Evolutionary conservation across 2,329 filamentous ascomycete genomes (phyloP).

Genomic region (Colletotrichum tropicicola): DNA sequence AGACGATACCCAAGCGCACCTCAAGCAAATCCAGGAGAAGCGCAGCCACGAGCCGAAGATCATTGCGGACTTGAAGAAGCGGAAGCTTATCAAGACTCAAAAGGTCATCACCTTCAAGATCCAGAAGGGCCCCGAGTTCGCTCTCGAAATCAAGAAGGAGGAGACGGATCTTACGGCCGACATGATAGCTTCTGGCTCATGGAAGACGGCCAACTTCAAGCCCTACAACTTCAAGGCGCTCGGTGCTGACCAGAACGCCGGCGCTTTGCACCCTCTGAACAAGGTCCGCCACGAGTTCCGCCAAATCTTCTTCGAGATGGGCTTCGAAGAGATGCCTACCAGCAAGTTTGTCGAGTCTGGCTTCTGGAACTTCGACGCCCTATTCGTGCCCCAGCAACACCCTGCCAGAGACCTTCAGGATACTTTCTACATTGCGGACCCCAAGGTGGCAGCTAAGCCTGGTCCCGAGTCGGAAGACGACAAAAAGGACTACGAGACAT

Average conservation of each 20-base stretch:
- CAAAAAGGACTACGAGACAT: slow-evolving; percentile 78
- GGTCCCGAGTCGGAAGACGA: slow-evolving; percentile 63
- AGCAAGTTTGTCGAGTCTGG: slow-evolving; percentile 93
- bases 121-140: slow-evolving; percentile 87
- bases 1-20: slow-evolving; percentile 80
- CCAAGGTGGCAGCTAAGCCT: slow-evolving; percentile 76
- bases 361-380: slow-evolving; percentile 72
- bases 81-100: slow-evolving; percentile 85
- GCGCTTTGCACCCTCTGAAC: slow-evolving; percentile 77
- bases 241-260: slow-evolving; percentile 68
- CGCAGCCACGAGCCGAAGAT: slow-evolving; percentile 79
- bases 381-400: slow-evolving; percentile 69
- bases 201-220: slow-evolving; percentile 95
- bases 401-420: slow-evolving; percentile 97
- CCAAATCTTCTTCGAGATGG: slow-evolving; percentile 99
- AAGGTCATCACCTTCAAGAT: slow-evolving; percentile 88
- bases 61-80: slow-evolving; percentile 85
- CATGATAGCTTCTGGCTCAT: slow-evolving; percentile 87
- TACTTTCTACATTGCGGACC: slow-evolving; percentile 98
- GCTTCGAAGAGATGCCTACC: slow-evolving; percentile 98
- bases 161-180: slow-evolving; percentile 95
- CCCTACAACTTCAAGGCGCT: slow-evolving; percentile 80
- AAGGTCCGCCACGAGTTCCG: slow-evolving; percentile 97
- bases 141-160: slow-evolving; percentile 87
- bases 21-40: slow-evolving; percentile 76